Base-by-base conservation (phyloP, 495 filamentous ascomycete species). In the Jackrogersella minutella region DNA sequence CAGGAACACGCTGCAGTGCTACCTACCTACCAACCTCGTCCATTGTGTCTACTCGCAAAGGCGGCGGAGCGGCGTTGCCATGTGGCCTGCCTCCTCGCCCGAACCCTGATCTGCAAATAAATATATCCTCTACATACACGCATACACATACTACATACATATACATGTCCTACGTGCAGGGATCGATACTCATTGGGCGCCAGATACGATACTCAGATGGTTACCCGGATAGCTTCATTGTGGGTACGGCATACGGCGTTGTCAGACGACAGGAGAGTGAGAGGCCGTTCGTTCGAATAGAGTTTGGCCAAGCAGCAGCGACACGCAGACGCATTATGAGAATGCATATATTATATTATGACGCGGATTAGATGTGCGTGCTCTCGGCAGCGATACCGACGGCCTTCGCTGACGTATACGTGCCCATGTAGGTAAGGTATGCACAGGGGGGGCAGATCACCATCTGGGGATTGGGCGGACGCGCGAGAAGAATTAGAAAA, bases 21-120 rank as follows among this genome's bases (percentile, higher is more conserved):
- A 63, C 53, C 44, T 62, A 63, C 62, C 16, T 53, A 58, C 50
- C 63, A 49, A 47, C 52, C 26, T 46, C 62, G 41, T 14, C 47
- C 47, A 60, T 13, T 44, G 39, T 46, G 51, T 54, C 54, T 51
- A 34, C 39, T 22, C 21, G 21, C 34, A 10, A 33, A 30, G n/a
- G 59, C 65, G 65, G 65, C 65, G 59, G 57, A 64, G 49, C 16
- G 49, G 34, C 59, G 53, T 60, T 64, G 60, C 66, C 66, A 64
- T 64, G 56, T 69, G 65, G 59, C 65, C 66, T 56, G 19, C 60
- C 46, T 49, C 17, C 22, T 61, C 31, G 13, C 54, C 33, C 50
- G 66, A 64, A 64, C 61, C 66, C 66, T 57, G 55, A 69, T 69
- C 60, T 64, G 60, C 56, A 69, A 60, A 69, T 64, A 69, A 64